These are phyloP conservation scores for Phytophthora cactorum DNA, from an alignment of 352 stramenopile species.

Conservation along the genomic window DNA sequence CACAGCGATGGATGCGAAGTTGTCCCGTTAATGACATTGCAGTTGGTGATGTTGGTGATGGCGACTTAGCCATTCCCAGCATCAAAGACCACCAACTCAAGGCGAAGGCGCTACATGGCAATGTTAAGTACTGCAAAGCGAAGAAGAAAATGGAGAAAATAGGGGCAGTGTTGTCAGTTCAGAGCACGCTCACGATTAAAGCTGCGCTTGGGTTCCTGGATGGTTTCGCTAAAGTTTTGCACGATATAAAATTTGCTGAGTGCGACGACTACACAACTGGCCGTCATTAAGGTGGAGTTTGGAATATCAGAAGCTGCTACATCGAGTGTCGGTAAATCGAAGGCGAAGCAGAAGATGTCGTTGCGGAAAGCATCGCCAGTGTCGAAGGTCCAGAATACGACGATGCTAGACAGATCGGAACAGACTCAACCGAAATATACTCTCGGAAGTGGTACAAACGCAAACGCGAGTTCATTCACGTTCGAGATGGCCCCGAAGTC, in stretches of 20 bases:
- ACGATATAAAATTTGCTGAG: background rate
- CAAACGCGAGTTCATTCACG: too few relatives aligned
- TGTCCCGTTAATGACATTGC: slow-evolving; percentile 2
- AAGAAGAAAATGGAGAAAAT: background rate
- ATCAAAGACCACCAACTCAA: background rate
- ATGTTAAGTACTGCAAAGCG: background rate
- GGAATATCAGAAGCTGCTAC: too few relatives aligned
- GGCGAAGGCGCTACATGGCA: background rate
- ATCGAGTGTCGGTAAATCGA: too few relatives aligned
- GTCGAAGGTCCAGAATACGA: too few relatives aligned
- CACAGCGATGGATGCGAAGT: slow-evolving; percentile 3
- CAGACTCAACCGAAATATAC: background rate
- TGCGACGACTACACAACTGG: background rate
- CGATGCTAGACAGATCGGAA: too few relatives aligned
- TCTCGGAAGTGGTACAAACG: too few relatives aligned
- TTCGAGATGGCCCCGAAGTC: background rate
- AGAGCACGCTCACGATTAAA: background rate
- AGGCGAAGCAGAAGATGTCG: too few relatives aligned
- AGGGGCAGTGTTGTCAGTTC: background rate
- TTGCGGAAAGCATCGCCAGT: too few relatives aligned
- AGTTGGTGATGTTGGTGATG: background rate
- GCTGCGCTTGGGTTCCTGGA: background rate
- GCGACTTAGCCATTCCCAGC: background rate
- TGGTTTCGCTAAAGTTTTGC: too few relatives aligned
- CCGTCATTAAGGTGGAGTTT: background rate